Percentiles rank a stretch among this genome's conserved stretches.
Evolutionary conservation across 768 basidiomycete species (phyloP).

Genomic region (Phanerodontia chrysosporium): DNA sequence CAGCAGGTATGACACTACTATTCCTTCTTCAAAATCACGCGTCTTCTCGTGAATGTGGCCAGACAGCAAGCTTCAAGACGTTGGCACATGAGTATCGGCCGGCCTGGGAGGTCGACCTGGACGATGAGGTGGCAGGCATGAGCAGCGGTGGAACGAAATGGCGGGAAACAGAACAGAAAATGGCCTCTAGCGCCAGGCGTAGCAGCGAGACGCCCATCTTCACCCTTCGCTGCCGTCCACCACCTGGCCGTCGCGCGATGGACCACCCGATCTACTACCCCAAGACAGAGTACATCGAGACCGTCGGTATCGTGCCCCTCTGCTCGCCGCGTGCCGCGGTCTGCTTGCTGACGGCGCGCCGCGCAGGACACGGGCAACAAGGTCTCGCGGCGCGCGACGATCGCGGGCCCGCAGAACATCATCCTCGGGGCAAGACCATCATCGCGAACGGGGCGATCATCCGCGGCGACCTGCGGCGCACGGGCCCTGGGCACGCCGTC

Average conservation of each 20-base stretch:
- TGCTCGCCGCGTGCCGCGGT: background rate
- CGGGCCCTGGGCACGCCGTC: constrained; percentile 88
- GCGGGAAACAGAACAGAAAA: too few species aligned
- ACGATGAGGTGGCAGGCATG: too few species aligned
- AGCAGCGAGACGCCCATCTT: background rate
- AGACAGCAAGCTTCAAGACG: too few species aligned
- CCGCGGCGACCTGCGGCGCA: constrained; percentile 86
- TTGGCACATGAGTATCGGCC: too few species aligned
- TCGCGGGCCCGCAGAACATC: constrained; percentile 93
- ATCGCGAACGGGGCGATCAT: constrained; percentile 88
- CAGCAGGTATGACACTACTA: background rate
- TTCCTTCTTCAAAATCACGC: too few species aligned
- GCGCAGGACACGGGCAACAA: constrained; percentile 91
- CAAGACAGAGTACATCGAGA: constrained; percentile 84
- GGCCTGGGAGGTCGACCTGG: too few species aligned
- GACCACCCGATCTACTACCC: constrained; percentile 64
- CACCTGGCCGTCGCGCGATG: background rate
- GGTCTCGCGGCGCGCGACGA: constrained; percentile 87
- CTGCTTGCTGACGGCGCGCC: background rate
- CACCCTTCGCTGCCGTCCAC: background rate
- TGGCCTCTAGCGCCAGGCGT: too few species aligned
- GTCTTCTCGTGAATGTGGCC: too few species aligned
- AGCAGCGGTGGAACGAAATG: too few species aligned
- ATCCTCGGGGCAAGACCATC: constrained; percentile 97
- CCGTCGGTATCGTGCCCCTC: constrained; percentile 38